Base-by-base conservation (phyloP, 495 filamentous ascomycete species). In the Talaromyces ruber region DNA sequence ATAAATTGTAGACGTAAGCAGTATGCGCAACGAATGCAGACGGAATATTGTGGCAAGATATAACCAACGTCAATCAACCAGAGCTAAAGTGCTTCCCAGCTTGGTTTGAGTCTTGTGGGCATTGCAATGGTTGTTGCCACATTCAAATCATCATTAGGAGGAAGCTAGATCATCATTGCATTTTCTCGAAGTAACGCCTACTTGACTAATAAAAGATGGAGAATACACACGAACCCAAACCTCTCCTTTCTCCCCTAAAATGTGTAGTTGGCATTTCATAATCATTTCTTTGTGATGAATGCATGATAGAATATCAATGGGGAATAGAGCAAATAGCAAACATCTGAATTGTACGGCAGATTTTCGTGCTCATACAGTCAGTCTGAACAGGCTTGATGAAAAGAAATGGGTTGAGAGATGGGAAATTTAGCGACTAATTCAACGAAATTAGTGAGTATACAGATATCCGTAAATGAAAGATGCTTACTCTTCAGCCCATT, bases 401-500 rank as follows among this genome's bases (percentile, higher is more conserved):
- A n/a, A 37, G 26, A 8, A 58, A 25, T 7, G 62, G 45, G 18
- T 26, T 54, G 22, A 21, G 45, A 22, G 21, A 24, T 52, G 1
- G 0, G 47, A 18, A 25, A 61, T 67, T 78, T 71, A 79, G 62
- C 77, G 77, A 63, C 77, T 79, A 30, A 14, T 26, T 28, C 22
- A 54, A 25, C 14, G 18, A 2, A 54, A 24, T 54, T n/a, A 54
- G 51, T n/a, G 22, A 45, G 56, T 63, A 8, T n/a, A 52, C 29
- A n/a, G 34, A 64, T 21, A 65, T 74, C 28, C 18, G 11, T 21
- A 57, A 57, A n/a, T n/a, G 54, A 2, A 14, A 55, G 22, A 6
- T 25, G 74, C 76, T 76, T 74, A 81, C 80, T 90, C 86, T 75
- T 87, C 84, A 66, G 86, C 86, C 87, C 87, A 90, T 67, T 86